phyloP scores from a whole-genome alignment of 768 basidiomycete species.

The Boletus rubescentipes region DNA sequence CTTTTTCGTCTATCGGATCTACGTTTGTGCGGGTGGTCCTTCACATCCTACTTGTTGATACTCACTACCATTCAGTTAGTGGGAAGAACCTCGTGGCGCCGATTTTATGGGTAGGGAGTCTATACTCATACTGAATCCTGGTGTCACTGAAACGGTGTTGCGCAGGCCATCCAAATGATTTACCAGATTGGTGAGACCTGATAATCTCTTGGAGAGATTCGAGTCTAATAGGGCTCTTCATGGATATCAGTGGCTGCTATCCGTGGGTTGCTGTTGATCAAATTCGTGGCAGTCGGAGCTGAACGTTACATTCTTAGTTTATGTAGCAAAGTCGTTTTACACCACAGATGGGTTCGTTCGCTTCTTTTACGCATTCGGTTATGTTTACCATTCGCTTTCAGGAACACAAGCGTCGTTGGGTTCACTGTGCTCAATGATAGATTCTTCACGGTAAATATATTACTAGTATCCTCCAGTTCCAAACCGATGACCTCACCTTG shows the following conservation, averaged over 20 bases:
- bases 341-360: conserved; percentile 2
- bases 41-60: too few species aligned
- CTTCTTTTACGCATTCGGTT: background rate
- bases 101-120: conserved; percentile 3
- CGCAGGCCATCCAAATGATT: background rate
- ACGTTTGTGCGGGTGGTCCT: background rate
- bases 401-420: background rate
- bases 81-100: conserved; percentile 1
- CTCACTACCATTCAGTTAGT: background rate
- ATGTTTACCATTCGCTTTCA: background rate
- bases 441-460: background rate
- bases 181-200: conserved; percentile 4
- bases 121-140: background rate
- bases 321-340: background rate
- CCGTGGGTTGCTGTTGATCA: background rate
- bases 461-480: background rate
- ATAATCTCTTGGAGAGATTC: too few species aligned
- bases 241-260: background rate
- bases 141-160: too few species aligned
- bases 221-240: background rate
- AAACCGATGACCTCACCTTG: background rate
- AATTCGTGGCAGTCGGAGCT: background rate
- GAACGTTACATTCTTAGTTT: background rate
- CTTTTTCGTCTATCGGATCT: conserved; percentile 5
- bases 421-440: background rate